Percentiles rank a stretch among this genome's conserved stretches.
These are phyloP conservation scores for Obba rivulosa DNA, from an alignment of 768 basidiomycete genomes.

Conservation along the genomic window DNA sequence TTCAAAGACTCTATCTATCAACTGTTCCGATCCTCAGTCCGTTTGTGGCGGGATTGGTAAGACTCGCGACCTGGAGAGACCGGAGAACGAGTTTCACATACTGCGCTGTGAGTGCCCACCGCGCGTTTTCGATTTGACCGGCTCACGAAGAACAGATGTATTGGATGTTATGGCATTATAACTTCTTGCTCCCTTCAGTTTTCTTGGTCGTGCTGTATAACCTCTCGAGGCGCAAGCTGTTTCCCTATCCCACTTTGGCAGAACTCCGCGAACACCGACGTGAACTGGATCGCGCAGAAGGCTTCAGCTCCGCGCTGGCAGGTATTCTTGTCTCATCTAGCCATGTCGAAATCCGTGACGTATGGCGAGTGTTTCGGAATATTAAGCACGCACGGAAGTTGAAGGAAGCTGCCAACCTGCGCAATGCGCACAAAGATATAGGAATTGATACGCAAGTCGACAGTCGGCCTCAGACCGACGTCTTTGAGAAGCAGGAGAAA, in stretches of 20 bases:
- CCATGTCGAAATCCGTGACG: constrained; percentile 42
- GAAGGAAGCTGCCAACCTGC: constrained; percentile 21
- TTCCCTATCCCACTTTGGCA: constrained; percentile 48
- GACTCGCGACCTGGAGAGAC: constrained; percentile 55
- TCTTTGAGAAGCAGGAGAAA: constrained; percentile 12
- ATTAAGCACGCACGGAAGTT: constrained; percentile 33
- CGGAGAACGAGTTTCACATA: constrained; percentile 38
- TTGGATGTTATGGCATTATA: constrained; percentile 60
- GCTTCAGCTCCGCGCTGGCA: constrained; percentile 46
- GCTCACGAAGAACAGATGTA: constrained; percentile 35
- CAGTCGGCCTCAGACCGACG: background rate
- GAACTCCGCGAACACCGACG: constrained; percentile 50
- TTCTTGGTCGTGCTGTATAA: constrained; percentile 42
- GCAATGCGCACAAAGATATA: background rate
- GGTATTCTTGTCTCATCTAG: constrained; percentile 41
- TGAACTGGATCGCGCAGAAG: constrained; percentile 43
- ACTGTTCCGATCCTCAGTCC: constrained; percentile 44
- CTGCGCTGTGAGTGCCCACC: constrained; percentile 41
- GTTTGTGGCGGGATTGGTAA: constrained; percentile 32
- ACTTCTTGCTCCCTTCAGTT: constrained; percentile 49
- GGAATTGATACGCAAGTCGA: background rate
- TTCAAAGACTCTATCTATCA: constrained; percentile 52
- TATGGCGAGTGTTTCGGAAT: constrained; percentile 47
- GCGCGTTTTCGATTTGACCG: background rate
- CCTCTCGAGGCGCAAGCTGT: constrained; percentile 43